A percentile compares a stretch with the other conserved stretches of the same genome.
Evolutionary conservation across 192 early-diverging fungal genomes (phyloP).

Genomic region (Podila epicladia): DNA sequence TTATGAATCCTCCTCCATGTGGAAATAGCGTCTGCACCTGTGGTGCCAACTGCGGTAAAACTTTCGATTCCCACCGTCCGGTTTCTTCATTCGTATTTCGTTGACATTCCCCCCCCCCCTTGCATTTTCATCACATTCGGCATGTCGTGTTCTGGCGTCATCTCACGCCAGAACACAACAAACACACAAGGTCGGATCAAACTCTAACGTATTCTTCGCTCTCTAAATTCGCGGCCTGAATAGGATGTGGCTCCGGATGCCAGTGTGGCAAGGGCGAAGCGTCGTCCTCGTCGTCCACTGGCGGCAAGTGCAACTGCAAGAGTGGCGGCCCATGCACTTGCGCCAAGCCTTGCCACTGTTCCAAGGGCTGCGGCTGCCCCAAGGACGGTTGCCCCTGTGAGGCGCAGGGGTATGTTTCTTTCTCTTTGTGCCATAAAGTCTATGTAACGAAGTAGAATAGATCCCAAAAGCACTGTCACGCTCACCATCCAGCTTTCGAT

Average conservation of each 20-base stretch:
- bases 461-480: too few relatives aligned
- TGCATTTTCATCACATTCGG: background rate
- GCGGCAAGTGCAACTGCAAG: constrained; percentile 32
- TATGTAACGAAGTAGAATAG: too few relatives aligned
- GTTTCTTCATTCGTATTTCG: background rate
- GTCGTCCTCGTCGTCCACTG: constrained; percentile 5
- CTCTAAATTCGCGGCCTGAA: background rate
- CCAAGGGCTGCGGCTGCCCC: constrained; percentile 41
- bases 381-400: background rate
- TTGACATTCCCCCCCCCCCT: background rate
- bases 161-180: constrained; percentile 18
- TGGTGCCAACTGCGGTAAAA: constrained; percentile 34
- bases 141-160: constrained; percentile 19
- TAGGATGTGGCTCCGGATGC: constrained; percentile 46
- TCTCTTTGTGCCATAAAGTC: too few relatives aligned
- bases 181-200: too few relatives aligned
- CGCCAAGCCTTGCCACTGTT: constrained; percentile 27
- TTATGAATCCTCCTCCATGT: constrained; percentile 22
- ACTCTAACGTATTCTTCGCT: background rate
- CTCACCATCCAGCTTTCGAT: too few relatives aligned
- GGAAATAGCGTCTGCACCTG: constrained; percentile 45
- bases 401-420: background rate
- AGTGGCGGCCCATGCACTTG: constrained; percentile 34
- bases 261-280: constrained; percentile 41
- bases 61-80: background rate